Conservation (phyloP, 2,329 filamentous ascomycete species). For the Herpomyces periplanetae region DNA sequence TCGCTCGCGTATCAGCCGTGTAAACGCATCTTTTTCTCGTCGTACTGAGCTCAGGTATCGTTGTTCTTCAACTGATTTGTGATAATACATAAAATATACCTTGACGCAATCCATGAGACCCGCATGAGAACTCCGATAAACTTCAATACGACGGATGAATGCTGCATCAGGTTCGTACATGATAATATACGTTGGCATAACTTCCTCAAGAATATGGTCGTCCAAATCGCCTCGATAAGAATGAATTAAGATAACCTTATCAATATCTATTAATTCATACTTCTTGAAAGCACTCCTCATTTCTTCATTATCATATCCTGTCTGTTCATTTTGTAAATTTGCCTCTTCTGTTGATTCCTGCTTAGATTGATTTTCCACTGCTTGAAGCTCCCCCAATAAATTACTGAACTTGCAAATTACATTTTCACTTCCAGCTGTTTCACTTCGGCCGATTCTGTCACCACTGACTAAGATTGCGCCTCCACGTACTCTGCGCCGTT, state of each 20-base stretch:
- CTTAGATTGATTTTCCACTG: constrained; percentile 42
- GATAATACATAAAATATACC: constrained; percentile 90
- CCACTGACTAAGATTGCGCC: constrained; percentile 51
- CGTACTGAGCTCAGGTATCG: constrained; percentile 56
- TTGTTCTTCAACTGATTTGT: constrained; percentile 75
- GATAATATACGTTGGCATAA: constrained; percentile 69
- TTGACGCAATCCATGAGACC: constrained; percentile 56
- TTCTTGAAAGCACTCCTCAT: constrained; percentile 80
- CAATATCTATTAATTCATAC: constrained; percentile 67
- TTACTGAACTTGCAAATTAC: too few relatives aligned
- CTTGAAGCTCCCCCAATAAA: constrained; percentile 53
- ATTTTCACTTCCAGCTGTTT: constrained; percentile 16
- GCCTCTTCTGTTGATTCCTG: constrained; percentile 44
- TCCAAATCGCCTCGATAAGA: constrained; percentile 86
- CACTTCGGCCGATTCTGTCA: constrained; percentile 47
- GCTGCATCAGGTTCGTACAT: constrained; percentile 93
- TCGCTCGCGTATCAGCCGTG: constrained; percentile 68
- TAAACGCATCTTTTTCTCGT: constrained; percentile 87
- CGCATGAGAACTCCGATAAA: constrained; percentile 74
- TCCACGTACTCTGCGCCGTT: constrained; percentile 24
- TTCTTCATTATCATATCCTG: constrained; percentile 39
- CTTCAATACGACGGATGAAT: constrained; percentile 73
- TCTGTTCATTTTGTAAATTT: constrained; percentile 29
- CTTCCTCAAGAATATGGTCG: constrained; percentile 75
- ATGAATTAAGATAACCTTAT: constrained; percentile 53